Conservation (phyloP, 164 flowering plant genomes). For the Magnolia officinalis region DNA sequence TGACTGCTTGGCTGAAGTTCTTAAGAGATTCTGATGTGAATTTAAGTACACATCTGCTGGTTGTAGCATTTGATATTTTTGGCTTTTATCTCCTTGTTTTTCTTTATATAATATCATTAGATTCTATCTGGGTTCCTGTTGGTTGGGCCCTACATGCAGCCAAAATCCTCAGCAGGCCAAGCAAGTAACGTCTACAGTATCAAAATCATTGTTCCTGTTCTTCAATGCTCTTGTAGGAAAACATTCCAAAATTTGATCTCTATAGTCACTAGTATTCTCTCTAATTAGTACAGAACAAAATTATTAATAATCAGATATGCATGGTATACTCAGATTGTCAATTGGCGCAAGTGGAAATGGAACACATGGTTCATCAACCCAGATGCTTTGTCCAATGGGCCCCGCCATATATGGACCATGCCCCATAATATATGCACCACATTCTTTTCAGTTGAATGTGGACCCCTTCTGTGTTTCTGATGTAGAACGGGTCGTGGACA, state of each 20-base stretch:
- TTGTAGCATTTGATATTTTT: background rate
- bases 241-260: background rate
- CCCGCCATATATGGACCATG: too few relatives aligned
- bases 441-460: too few relatives aligned
- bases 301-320: too few relatives aligned
- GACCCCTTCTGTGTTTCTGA: too few relatives aligned
- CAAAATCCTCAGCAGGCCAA: constrained; percentile 8
- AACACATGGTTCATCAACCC: too few relatives aligned
- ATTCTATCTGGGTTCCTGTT: background rate
- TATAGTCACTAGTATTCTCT: background rate
- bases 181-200: background rate
- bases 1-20: constrained; percentile 2
- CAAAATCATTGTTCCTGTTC: constrained; percentile 4
- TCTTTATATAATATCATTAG: background rate
- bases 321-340: too few relatives aligned
- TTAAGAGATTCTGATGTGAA: constrained; percentile 4
- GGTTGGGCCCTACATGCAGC: background rate
- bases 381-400: too few relatives aligned
- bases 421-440: too few relatives aligned
- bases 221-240: background rate
- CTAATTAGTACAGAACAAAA: too few relatives aligned
- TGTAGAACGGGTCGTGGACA: too few relatives aligned
- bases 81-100: background rate
- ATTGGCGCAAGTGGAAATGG: too few relatives aligned
- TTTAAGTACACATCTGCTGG: background rate